Conservation (phyloP, 225 moss, liverwort and hornwort species). For the Lunularia cruciata region DNA sequence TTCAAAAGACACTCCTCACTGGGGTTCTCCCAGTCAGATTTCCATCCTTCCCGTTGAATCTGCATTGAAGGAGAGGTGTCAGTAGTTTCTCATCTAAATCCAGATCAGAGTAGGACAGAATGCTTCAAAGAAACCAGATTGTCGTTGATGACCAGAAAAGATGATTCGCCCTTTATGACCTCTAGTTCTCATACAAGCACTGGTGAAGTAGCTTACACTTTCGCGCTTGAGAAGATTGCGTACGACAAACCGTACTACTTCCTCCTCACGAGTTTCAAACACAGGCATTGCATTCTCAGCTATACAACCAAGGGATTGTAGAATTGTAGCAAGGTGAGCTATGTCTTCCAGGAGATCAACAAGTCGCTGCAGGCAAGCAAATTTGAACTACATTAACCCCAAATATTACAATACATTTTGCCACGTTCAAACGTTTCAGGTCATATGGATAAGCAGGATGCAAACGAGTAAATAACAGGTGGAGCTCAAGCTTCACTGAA, state of each 20-base stretch:
- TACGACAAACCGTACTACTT: slow-evolving; percentile 83
- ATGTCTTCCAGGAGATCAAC: slow-evolving; percentile 90
- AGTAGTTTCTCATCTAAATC: no score
- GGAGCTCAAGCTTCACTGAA: no score
- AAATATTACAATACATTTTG: neutral
- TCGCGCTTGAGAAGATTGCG: slow-evolving; percentile 81
- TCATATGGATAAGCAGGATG: neutral
- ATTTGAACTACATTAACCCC: neutral
- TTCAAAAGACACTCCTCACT: slow-evolving; percentile 87
- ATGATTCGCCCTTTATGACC: no score
- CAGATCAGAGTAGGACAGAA: no score
- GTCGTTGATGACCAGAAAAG: neutral
- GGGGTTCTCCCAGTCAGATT: slow-evolving; percentile 59
- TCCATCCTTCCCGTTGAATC: slow-evolving; percentile 63
- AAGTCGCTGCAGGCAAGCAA: slow-evolving; percentile 61
- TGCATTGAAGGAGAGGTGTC: slow-evolving; percentile 40
- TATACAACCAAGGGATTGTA: slow-evolving; percentile 96
- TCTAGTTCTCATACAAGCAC: neutral
- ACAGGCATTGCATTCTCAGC: slow-evolving; percentile 94
- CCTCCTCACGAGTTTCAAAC: slow-evolving; percentile 96
- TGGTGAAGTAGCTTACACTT: slow-evolving; percentile 31
- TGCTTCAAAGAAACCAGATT: no score
- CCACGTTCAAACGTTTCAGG: no score
- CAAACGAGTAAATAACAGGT: neutral
- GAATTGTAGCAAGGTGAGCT: slow-evolving; percentile 86